Percentiles rank a stretch among this genome's conserved stretches.
phyloP scores from a whole-genome alignment of 2,329 filamentous ascomycete species.

The Talaromyces sp. region DNA sequence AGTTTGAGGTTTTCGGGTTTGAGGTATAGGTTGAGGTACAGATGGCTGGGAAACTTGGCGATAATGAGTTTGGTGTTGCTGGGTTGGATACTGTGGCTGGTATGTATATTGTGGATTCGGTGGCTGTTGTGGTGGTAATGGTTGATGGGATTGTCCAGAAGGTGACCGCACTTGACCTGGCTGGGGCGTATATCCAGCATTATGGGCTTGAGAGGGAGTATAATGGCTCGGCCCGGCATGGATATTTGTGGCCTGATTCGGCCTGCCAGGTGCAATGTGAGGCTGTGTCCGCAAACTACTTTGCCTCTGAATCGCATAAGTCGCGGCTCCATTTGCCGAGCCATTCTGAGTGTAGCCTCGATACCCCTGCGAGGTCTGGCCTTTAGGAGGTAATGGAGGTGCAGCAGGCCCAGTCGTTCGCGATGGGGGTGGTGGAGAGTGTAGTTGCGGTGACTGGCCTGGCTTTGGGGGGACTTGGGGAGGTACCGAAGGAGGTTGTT shows the following conservation, averaged over 20 bases:
- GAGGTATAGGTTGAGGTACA: constrained; percentile 7
- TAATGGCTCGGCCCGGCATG: not conserved
- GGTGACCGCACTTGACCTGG: constrained; percentile 2
- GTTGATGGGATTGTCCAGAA: not conserved
- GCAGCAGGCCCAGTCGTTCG: constrained; percentile 27
- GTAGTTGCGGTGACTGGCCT: constrained; percentile 15
- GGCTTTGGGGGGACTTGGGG: constrained; percentile 36
- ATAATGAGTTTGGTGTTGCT: not conserved
- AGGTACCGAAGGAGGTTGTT: constrained; percentile 16
- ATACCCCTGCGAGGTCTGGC: constrained; percentile 16
- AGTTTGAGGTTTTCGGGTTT: constrained; percentile 25
- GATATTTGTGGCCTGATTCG: not conserved
- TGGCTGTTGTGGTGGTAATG: not conserved
- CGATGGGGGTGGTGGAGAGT: constrained; percentile 11
- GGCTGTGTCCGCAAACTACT: constrained; percentile 14
- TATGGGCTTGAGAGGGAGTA: not conserved
- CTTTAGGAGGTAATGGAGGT: constrained; percentile 35
- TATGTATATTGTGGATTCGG: constrained; percentile 10
- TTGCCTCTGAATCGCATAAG: constrained; percentile 24
- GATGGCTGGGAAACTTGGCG: constrained; percentile 3
- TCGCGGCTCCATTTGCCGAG: constrained; percentile 12
- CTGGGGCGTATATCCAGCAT: constrained; percentile 1
- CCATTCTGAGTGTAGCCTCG: constrained; percentile 12
- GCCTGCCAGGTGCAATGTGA: not conserved
- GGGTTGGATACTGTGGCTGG: constrained; percentile 16